Percentiles rank a stretch among this genome's conserved stretches.
These are phyloP conservation scores for Calonectria pauciramosa DNA, from an alignment of 2,329 filamentous ascomycete genomes.

Conservation along the genomic window DNA sequence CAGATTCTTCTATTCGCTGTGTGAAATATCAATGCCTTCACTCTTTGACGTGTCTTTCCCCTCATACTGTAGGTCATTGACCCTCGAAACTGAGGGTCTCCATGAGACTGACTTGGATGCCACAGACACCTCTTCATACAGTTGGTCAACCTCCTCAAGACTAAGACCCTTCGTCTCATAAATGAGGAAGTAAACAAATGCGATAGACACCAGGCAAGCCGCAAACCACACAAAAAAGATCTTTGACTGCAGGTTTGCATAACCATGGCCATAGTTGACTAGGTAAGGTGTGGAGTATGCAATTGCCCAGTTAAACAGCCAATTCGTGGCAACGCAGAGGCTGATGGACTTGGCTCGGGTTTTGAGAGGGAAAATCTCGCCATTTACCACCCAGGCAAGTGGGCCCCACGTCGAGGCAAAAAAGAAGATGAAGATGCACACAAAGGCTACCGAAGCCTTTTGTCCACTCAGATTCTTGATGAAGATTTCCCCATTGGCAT, in stretches of 20 bases:
- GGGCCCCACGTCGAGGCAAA: background rate
- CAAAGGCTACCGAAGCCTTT: background rate
- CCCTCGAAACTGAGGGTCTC: background rate
- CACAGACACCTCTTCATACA: background rate
- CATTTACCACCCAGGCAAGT: background rate
- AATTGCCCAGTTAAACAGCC: background rate
- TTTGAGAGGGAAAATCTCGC: background rate
- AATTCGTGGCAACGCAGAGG: background rate
- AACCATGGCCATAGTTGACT: background rate
- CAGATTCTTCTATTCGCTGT: background rate
- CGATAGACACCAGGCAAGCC: background rate
- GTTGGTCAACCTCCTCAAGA: background rate
- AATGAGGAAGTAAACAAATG: background rate
- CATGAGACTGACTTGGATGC: background rate
- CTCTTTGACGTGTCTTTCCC: background rate
- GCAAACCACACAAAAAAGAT: background rate
- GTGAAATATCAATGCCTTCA: background rate
- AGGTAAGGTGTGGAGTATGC: background rate
- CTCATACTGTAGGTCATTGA: background rate
- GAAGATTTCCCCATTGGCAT: background rate
- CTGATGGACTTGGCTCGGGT: background rate
- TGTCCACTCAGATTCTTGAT: background rate
- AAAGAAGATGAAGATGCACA: background rate
- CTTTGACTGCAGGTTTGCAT: background rate
- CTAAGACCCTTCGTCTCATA: background rate